Percentiles rank a stretch among this genome's conserved stretches.
Conservation (phyloP, 2,329 filamentous ascomycete genomes). For the Trichoderma sp. region DNA sequence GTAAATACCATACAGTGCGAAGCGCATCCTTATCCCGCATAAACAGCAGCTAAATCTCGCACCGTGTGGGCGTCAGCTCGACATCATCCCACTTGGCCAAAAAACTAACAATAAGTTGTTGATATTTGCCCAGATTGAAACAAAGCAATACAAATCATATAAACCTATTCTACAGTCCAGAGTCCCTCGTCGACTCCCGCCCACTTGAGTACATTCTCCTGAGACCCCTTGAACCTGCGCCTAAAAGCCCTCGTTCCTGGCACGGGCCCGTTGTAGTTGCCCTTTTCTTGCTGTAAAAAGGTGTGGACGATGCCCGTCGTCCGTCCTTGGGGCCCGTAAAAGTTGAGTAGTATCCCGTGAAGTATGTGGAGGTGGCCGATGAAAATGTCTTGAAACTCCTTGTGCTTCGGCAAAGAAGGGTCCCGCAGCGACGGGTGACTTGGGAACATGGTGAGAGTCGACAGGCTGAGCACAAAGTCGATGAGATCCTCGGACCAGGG, state of each 20-base stretch:
- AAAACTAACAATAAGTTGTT: background rate
- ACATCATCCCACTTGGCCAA: background rate
- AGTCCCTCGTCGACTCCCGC: background rate
- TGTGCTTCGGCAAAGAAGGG: background rate
- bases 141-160: background rate
- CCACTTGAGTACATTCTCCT: constrained; percentile 5
- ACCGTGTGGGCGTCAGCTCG: background rate
- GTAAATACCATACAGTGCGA: background rate
- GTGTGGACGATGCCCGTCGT: background rate
- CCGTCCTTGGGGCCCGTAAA: background rate
- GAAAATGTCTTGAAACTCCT: background rate
- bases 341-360: background rate
- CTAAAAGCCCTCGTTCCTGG: constrained; percentile 1
- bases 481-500: constrained; percentile 10
- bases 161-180: background rate
- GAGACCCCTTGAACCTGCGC: constrained; percentile 7
- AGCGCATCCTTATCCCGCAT: background rate
- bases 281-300: background rate
- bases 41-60: background rate
- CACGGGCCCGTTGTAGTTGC: background rate
- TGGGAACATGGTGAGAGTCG: background rate
- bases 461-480: constrained; percentile 1
- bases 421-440: background rate
- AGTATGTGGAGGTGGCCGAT: constrained; percentile 1
- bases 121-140: background rate